Conservation (phyloP, 106 monocot genomes). For the Dioscorea alata region DNA sequence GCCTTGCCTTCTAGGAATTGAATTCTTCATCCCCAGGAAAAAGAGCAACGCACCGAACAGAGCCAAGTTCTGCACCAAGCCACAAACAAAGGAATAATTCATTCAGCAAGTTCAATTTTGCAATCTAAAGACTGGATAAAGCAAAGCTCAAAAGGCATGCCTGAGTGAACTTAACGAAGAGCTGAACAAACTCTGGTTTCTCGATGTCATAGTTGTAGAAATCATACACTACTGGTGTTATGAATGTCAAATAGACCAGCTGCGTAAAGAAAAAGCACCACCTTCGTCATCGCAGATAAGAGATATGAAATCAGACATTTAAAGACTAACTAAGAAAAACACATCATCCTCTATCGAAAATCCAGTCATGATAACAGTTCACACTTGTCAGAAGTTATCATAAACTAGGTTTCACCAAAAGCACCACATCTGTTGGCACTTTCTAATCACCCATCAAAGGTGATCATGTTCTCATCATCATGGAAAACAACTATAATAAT, state of each 20-base stretch:
- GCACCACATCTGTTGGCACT: too few species aligned
- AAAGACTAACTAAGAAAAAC: too few species aligned
- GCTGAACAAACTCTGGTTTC: conserved; percentile 54
- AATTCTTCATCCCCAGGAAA: conserved; percentile 82
- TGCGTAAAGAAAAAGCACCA: conserved; percentile 7
- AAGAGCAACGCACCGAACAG: conserved; percentile 69
- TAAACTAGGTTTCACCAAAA: too few species aligned
- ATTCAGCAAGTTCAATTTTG: too few species aligned
- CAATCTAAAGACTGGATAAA: background rate
- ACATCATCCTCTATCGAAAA: too few species aligned
- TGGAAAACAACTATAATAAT: too few species aligned
- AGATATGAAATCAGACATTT: background rate
- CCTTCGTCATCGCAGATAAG: background rate
- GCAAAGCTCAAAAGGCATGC: conserved; percentile 8
- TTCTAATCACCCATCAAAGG: too few species aligned
- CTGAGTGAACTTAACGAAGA: conserved; percentile 72
- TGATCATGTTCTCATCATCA: too few species aligned
- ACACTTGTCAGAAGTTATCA: too few species aligned
- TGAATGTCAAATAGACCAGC: conserved; percentile 51
- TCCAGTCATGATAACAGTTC: too few species aligned
- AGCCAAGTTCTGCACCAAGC: conserved; percentile 61
- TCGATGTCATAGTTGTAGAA: conserved; percentile 82
- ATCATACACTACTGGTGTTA: conserved; percentile 63
- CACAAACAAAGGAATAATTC: background rate
- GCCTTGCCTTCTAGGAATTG: conserved; percentile 45